phyloP scores from a whole-genome alignment of 73 alveolate species.

The Paramecium primaurelia region DNA sequence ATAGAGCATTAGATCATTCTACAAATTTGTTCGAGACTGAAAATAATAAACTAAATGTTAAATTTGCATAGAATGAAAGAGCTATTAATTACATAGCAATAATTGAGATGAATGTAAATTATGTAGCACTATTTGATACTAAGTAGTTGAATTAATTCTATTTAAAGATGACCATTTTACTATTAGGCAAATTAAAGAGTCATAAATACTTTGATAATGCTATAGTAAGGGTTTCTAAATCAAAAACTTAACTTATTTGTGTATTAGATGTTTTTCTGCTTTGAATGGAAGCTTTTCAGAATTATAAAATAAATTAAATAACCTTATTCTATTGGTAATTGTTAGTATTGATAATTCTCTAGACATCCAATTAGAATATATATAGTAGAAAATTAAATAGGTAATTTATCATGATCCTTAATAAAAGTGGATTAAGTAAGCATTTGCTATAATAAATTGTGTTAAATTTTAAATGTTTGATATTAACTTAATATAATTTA shows the following conservation, averaged over 20 bases:
- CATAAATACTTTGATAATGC: conserved; percentile 93
- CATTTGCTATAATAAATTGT: conserved; percentile 48
- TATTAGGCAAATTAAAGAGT: conserved; percentile 87
- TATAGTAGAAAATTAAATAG: conserved; percentile 62
- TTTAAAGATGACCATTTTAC: conserved; percentile 83
- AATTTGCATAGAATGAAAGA: conserved; percentile 92
- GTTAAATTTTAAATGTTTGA: conserved; percentile 59
- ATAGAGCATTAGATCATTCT: conserved; percentile 93
- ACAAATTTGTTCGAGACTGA: conserved; percentile 94
- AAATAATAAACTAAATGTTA: conserved; percentile 78
- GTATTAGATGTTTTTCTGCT: conserved; percentile 95
- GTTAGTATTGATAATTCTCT: neutral
- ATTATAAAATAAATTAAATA: conserved; percentile 39
- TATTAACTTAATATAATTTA: neutral
- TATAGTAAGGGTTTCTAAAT: conserved; percentile 96
- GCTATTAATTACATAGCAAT: conserved; percentile 93
- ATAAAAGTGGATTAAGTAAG: conserved; percentile 33
- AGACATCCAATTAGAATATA: conserved; percentile 71
- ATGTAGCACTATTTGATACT: conserved; percentile 86
- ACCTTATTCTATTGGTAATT: neutral
- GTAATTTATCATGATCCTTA: conserved; percentile 65
- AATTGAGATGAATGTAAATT: conserved; percentile 81
- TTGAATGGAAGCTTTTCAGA: conserved; percentile 89
- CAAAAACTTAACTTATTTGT: conserved; percentile 88
- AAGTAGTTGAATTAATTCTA: neutral